Percentiles rank a stretch among this genome's conserved stretches.
Conservation (phyloP, 257 asterid genomes). For the Ligustrum vulgare region DNA sequence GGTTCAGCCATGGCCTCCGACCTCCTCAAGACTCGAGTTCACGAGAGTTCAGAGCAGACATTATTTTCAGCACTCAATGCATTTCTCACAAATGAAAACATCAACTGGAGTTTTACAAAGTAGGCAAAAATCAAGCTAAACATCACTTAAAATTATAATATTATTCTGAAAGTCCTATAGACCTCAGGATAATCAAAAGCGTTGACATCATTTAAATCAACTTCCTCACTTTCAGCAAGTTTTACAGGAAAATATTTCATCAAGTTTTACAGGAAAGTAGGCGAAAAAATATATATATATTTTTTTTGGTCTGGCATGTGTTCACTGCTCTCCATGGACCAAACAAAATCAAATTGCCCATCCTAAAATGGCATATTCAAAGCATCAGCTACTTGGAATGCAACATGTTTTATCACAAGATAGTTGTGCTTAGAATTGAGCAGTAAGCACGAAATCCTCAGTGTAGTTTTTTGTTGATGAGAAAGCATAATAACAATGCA, state of each 20-base stretch:
- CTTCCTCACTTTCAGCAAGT: constrained; percentile 75
- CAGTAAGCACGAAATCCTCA: background rate
- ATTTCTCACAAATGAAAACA: background rate
- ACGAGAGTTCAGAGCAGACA: background rate
- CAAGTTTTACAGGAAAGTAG: constrained; percentile 65
- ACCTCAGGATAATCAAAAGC: constrained; percentile 50
- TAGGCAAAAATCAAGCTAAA: background rate
- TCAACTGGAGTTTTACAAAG: background rate
- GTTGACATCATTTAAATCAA: constrained; percentile 88
- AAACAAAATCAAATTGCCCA: constrained; percentile 77
- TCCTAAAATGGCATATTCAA: constrained; percentile 89
- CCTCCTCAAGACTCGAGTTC: too few relatives aligned
- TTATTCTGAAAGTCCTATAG: background rate
- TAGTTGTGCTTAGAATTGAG: background rate
- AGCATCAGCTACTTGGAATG: constrained; percentile 95
- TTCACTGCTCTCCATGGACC: constrained; percentile 99
- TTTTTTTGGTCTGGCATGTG: constrained; percentile 97
- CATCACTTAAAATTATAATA: background rate
- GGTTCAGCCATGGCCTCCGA: too few relatives aligned
- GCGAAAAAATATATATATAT: constrained; percentile 58
- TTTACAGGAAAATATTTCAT: constrained; percentile 78
- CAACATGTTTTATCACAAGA: constrained; percentile 45
- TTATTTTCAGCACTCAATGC: background rate
- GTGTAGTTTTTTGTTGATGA: background rate
- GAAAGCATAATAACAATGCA: background rate